Base-by-base conservation (phyloP, 441 rosid genomes). In the Corymbia citriodora region DNA sequence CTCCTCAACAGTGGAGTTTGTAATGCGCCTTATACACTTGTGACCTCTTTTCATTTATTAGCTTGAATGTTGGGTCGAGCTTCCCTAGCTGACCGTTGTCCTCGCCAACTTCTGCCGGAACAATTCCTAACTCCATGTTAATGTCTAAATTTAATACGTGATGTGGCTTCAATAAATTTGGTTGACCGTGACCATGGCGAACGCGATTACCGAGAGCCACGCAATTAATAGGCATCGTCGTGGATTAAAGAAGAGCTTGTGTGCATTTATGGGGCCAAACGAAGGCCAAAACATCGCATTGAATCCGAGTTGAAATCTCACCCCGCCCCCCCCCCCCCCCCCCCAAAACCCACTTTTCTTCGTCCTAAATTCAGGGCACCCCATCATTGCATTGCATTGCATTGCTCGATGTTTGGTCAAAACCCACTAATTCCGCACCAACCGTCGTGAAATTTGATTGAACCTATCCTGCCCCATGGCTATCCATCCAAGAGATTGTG, bases 1-100 rank as follows among this genome's bases (percentile, higher is more conserved):
- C 1, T 29, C 4, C 33, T 29, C 31, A 4, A 63, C 70, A 27
- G 11, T 7, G 17, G 9, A 74, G n/a, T 40, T 3, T 23, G 4
- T 74, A 27, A 7, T 11, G 17, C 17, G 6, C 52, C 2, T 3
- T 7, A 23, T 23, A 79, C 17, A 7, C 18, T 1, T 0, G 0
- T 6, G 17, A 2, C 18, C 9, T 79, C 2, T 79, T 79, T 12
- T 4, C 19, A 12, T 23, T 18, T 0, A 11, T 21, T 40, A 21
- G 13, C 16, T 21, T 36, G 21, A 74, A 40, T 0, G 40, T 36
- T 6, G 8, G 29, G 3, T 74, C 10, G 16, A 2, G 9, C 50
- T 40, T 40, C 25, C 23, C 85, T 79, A 23, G 14, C n/a, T 45
- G 45, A 23, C 18, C 10, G 52, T 45, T 45, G n/a, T 45, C n/a